Evolutionary conservation across 192 early-diverging fungal genomes (phyloP).

Genomic region (Paraglomus occultum): DNA sequence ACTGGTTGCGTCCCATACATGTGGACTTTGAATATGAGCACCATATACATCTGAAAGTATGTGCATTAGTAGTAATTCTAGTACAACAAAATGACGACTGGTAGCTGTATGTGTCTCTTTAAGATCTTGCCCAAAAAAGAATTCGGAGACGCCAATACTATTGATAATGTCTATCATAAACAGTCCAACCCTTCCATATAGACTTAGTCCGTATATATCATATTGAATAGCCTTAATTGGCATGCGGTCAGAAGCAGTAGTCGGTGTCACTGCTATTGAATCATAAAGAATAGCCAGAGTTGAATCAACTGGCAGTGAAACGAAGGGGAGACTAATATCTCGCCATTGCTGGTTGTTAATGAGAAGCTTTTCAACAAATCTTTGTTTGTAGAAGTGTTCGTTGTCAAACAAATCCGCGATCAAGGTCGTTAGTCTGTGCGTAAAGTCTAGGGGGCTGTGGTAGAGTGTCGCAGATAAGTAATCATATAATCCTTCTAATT

Average conservation of each 20-base stretch:
- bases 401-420: slow-evolving; percentile 14
- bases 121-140: slow-evolving; percentile 33
- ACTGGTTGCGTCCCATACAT: slow-evolving; percentile 26
- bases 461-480: background rate
- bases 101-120: background rate
- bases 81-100: slow-evolving; percentile 7
- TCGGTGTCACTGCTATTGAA: slow-evolving; percentile 13
- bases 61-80: slow-evolving; percentile 21
- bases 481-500: background rate
- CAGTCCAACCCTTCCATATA: slow-evolving; percentile 44
- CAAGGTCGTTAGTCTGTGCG: slow-evolving; percentile 37
- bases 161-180: slow-evolving; percentile 46
- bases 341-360: slow-evolving; percentile 44
- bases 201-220: slow-evolving; percentile 50
- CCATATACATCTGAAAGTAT: slow-evolving; percentile 7
- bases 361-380: slow-evolving; percentile 28
- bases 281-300: slow-evolving; percentile 19
- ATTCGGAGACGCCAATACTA: slow-evolving; percentile 9
- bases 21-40: slow-evolving; percentile 4
- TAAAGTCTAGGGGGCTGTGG: slow-evolving; percentile 49
- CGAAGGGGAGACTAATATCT: slow-evolving; percentile 33
- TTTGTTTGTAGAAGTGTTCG: background rate
- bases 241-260: background rate
- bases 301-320: slow-evolving; percentile 22
- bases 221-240: slow-evolving; percentile 27